Base-by-base conservation (phyloP, 495 filamentous ascomycete species). In the Xylaria acuta region DNA sequence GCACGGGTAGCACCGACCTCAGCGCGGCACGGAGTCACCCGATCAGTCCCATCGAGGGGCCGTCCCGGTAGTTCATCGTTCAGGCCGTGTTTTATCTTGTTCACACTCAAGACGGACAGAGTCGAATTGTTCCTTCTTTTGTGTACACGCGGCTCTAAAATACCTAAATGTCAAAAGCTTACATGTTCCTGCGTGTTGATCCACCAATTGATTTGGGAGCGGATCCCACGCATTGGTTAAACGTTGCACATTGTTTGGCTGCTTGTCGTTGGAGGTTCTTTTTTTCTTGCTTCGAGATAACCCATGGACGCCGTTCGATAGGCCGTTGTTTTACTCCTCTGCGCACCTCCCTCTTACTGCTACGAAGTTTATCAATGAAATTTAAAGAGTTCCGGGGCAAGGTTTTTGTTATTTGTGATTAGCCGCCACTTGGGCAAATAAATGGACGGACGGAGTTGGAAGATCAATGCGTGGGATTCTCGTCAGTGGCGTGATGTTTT, bases 1-100 rank as follows among this genome's bases (percentile, higher is more conserved):
- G 92, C 81, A 96, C 93, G 5, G 92, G 89, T 12, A 95, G 92
- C 81, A 91, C 92, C 25, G 94, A 97, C 78, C 80, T 97, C 74
- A 88, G 88, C 71, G 86, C 85, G 41, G 80, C 85, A 53, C 82
- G 86, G 72, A 92, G 90, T 79, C 87, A 88, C 62, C 87, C 90
- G 18, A 77, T 87, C 45, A 93, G 89, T 80, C 88, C 90, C 1
- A 81, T 90, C 60, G 84, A 82, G 32, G 78, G 79, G 3, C 72
- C 76, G 6, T 80, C 75, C 11, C 78, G 79, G 40, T 79, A 63
- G 69, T 54, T 62, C 18, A 69, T 45, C 56, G 59, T 3, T 22
- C 9, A 22, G 18, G 38, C 47, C 40, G 45, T 38, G 54, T 49
- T 30, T 47, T 36, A n/a, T 58, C 67, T 18, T 22, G 27, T 32